A percentile compares a stretch with the other conserved stretches of the same genome.
phyloP scores from a whole-genome alignment of 805 yeast species.

The Candida yuanshanica region DNA sequence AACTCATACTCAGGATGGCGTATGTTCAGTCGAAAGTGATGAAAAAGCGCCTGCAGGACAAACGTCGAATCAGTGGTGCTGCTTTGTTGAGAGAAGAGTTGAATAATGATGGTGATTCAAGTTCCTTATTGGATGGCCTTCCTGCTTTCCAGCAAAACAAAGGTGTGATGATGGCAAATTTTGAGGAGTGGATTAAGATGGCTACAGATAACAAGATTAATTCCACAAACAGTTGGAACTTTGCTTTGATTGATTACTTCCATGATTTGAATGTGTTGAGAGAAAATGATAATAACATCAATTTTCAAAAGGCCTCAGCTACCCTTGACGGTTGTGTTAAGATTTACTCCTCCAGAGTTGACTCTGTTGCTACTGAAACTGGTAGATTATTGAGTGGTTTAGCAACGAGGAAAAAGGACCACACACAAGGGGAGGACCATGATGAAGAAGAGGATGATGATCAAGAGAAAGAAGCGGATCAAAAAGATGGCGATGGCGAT shows the following conservation, averaged over 20 bases:
- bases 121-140: slow-evolving; percentile 19
- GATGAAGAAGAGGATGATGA: slow-evolving; percentile 18
- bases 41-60: slow-evolving; percentile 24
- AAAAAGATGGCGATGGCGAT: slow-evolving; percentile 7
- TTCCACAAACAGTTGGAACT: slow-evolving; percentile 81
- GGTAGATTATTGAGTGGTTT: slow-evolving; percentile 76
- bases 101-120: slow-evolving; percentile 10
- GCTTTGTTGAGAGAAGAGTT: slow-evolving; percentile 26
- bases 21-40: slow-evolving; percentile 23
- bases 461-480: slow-evolving; percentile 23
- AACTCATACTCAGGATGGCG: slow-evolving; percentile 24
- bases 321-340: slow-evolving; percentile 93
- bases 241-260: slow-evolving; percentile 87
- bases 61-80: slow-evolving; percentile 29
- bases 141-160: slow-evolving; percentile 25
- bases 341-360: slow-evolving; percentile 88
- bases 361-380: slow-evolving; percentile 86
- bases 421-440: slow-evolving; percentile 16
- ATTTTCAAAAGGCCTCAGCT: slow-evolving; percentile 86
- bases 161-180: slow-evolving; percentile 38
- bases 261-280: slow-evolving; percentile 71
- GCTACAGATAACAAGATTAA: slow-evolving; percentile 54
- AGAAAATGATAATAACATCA: slow-evolving; percentile 71
- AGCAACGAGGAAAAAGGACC: slow-evolving; percentile 36
- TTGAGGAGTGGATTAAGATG: slow-evolving; percentile 26